Conservation (phyloP, 1,139 yeast species). For the Pichia norvegensis region DNA sequence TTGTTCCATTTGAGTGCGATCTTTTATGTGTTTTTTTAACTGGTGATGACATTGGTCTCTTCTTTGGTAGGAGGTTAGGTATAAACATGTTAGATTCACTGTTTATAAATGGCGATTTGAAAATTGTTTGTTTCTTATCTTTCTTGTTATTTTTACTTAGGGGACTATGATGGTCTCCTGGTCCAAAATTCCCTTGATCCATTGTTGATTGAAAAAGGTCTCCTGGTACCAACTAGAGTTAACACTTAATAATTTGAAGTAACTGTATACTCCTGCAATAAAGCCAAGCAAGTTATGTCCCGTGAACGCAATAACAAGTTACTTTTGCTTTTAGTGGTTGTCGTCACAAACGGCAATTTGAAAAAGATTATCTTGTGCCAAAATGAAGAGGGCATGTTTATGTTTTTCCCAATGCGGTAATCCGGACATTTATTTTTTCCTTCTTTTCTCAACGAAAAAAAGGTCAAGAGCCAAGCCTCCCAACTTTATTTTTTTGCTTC, state of each 20-base stretch:
- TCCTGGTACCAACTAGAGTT: background rate
- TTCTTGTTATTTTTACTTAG: background rate
- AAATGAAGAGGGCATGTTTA: background rate
- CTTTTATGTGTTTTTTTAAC: slow-evolving; percentile 2
- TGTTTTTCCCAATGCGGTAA: slow-evolving; percentile 3
- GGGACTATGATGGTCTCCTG: background rate
- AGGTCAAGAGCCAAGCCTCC: too few species aligned
- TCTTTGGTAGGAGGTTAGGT: slow-evolving; percentile 6
- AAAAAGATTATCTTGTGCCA: background rate
- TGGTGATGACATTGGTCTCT: slow-evolving; percentile 5
- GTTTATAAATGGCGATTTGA: background rate
- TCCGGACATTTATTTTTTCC: background rate
- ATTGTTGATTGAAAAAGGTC: too few species aligned
- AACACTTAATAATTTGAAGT: background rate
- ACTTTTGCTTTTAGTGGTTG: background rate
- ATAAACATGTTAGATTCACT: background rate
- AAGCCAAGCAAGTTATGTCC: background rate
- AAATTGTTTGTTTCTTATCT: background rate
- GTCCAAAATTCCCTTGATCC: background rate
- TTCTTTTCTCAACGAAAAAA: background rate
- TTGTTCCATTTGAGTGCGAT: background rate
- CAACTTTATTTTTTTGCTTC: too few species aligned
- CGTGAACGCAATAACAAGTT: background rate
- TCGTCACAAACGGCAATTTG: background rate
- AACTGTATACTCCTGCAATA: too few species aligned